Conservation (phyloP, 805 yeast genomes). For the Metschnikowia colocasiae region DNA sequence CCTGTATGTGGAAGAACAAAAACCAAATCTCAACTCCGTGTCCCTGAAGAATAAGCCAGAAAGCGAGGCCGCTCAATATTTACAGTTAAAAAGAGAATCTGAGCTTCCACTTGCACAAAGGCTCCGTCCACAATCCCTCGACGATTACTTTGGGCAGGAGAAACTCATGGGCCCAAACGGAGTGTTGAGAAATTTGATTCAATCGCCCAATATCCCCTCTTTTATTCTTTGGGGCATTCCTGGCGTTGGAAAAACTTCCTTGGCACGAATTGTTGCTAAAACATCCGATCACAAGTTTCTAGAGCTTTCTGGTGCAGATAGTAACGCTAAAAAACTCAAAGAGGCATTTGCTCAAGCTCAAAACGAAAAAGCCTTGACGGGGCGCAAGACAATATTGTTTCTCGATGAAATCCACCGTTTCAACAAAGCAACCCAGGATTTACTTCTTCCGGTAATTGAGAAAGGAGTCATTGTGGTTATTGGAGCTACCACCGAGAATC, state of each 20-base stretch:
- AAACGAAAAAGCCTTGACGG: slow-evolving; percentile 33
- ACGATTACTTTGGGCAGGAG: slow-evolving; percentile 42
- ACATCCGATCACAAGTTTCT: slow-evolving; percentile 30
- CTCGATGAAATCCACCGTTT: slow-evolving; percentile 44
- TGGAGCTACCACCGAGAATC: slow-evolving; percentile 64
- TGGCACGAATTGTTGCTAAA: slow-evolving; percentile 38
- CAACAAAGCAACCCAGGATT: slow-evolving; percentile 42
- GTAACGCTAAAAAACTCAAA: slow-evolving; percentile 33
- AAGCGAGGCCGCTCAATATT: not conserved
- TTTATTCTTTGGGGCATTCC: slow-evolving; percentile 44
- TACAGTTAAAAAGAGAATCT: slow-evolving; percentile 19
- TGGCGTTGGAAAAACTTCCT: slow-evolving; percentile 43
- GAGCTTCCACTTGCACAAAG: slow-evolving; percentile 39
- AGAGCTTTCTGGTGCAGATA: slow-evolving; percentile 40
- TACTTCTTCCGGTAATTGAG: slow-evolving; percentile 41
- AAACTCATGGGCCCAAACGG: slow-evolving; percentile 38
- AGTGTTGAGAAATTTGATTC: slow-evolving; percentile 31
- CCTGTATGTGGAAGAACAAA: not conserved
- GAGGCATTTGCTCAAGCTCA: slow-evolving; percentile 37
- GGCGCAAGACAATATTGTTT: slow-evolving; percentile 32
- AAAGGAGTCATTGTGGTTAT: slow-evolving; percentile 37
- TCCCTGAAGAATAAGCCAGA: not conserved
- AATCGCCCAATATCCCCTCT: slow-evolving; percentile 35
- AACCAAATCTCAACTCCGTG: not conserved
- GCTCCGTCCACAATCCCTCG: slow-evolving; percentile 35